These are phyloP conservation scores for Fusarium fracticaudum DNA, from an alignment of 2,329 filamentous ascomycete species.

Conservation along the genomic window DNA sequence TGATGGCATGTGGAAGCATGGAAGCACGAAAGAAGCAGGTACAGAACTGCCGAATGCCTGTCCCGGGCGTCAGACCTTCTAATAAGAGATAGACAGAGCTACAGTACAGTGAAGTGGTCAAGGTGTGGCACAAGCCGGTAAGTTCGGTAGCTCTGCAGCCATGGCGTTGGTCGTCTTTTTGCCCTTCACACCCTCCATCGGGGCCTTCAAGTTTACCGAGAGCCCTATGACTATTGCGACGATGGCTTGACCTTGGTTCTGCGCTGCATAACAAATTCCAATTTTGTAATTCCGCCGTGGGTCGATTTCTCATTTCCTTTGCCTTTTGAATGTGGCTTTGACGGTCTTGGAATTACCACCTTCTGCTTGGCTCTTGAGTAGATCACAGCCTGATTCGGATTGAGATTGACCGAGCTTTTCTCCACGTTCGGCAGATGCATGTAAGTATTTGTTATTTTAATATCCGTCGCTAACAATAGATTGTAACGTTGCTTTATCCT, in stretches of 20 bases:
- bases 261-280: neutral
- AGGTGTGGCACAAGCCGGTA: conserved; percentile 22
- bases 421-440: conserved; percentile 29
- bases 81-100: neutral
- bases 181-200: conserved; percentile 27
- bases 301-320: conserved; percentile 18
- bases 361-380: neutral
- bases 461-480: neutral
- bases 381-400: conserved; percentile 16
- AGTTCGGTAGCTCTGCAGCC: conserved; percentile 4
- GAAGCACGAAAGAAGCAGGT: conserved; percentile 34
- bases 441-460: conserved; percentile 7
- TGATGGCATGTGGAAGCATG: neutral
- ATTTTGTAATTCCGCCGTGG: neutral
- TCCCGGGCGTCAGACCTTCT: conserved; percentile 7
- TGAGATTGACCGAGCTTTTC: conserved; percentile 24
- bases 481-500: conserved; percentile 10
- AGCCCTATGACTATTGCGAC: neutral
- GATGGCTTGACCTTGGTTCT: neutral
- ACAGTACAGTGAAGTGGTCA: neutral
- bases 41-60: conserved; percentile 28
- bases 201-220: conserved; percentile 21
- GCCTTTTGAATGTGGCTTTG: conserved; percentile 8
- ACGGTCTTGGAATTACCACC: neutral
- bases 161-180: neutral